phyloP scores from a whole-genome alignment of 1,139 yeast species.

The Zygosaccharomyces pseudobailii region DNA sequence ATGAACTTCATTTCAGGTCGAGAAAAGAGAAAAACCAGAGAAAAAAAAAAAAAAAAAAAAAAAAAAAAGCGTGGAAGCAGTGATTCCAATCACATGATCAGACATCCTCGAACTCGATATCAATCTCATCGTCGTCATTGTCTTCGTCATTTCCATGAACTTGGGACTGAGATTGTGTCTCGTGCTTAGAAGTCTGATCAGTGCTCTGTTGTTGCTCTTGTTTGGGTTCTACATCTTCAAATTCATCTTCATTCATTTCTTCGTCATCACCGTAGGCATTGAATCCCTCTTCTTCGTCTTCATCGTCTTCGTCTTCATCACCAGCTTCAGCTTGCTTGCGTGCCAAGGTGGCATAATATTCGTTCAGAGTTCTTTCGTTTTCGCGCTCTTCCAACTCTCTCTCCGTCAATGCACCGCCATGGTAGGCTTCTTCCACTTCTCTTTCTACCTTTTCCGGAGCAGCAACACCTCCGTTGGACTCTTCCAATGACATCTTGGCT shows the following conservation, averaged over 20 bases:
- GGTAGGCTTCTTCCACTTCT: slow-evolving; percentile 13
- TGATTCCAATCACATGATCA: slow-evolving; percentile 10
- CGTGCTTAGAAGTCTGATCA: background rate
- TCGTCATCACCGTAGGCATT: slow-evolving; percentile 33
- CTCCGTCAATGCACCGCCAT: slow-evolving; percentile 24
- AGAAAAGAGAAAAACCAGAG: background rate
- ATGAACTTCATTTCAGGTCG: too few relatives aligned
- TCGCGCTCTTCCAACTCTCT: slow-evolving; percentile 45
- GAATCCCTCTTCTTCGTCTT: slow-evolving; percentile 18
- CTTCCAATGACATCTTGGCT: slow-evolving; percentile 17
- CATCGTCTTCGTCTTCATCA: slow-evolving; percentile 33
- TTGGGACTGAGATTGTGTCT: slow-evolving; percentile 15
- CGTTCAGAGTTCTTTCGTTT: slow-evolving; percentile 56
- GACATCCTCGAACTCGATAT: slow-evolving; percentile 37
- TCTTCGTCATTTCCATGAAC: slow-evolving; percentile 45
- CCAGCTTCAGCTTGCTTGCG: slow-evolving; percentile 48
- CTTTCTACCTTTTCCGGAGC: slow-evolving; percentile 2
- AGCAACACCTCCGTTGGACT: slow-evolving; percentile 19
- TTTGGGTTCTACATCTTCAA: slow-evolving; percentile 16
- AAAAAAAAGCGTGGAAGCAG: background rate
- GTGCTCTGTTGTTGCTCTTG: background rate
- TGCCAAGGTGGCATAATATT: slow-evolving; percentile 55
- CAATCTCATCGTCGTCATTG: slow-evolving; percentile 32
- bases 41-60: background rate
- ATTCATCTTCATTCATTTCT: slow-evolving; percentile 55